Evolutionary conservation across 2,329 filamentous ascomycete species (phyloP).

Genomic region (Fusarium concolor): DNA sequence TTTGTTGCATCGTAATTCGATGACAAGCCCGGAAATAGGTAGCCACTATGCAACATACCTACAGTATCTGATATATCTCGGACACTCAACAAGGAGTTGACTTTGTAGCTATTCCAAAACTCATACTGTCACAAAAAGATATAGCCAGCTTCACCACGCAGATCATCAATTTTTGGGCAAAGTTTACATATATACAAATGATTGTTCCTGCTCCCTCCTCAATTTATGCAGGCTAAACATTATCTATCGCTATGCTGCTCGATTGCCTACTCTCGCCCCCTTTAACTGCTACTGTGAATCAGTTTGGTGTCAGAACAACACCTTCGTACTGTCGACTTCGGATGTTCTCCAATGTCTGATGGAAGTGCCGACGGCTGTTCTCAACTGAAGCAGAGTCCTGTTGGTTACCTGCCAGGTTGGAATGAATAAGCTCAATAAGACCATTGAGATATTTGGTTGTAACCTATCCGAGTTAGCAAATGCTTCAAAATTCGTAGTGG

Average conservation of each 20-base stretch:
- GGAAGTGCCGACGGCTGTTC: conserved; percentile 91
- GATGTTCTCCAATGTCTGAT: conserved; percentile 95
- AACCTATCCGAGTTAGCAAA: conserved; percentile 60
- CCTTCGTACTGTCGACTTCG: conserved; percentile 92
- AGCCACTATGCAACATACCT: no score
- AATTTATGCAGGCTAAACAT: conserved; percentile 36
- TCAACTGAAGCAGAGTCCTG: conserved; percentile 85
- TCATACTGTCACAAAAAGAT: conserved; percentile 4
- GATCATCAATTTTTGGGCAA: conserved; percentile 37
- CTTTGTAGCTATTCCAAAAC: conserved; percentile 15
- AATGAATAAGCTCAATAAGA: conserved; percentile 97
- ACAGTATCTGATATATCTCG: not conserved
- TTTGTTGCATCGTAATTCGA: not conserved
- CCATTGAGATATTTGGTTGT: conserved; percentile 99
- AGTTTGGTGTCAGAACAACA: conserved; percentile 76
- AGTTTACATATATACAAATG: conserved; percentile 48
- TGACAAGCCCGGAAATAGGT: not conserved
- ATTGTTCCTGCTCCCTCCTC: conserved; percentile 31
- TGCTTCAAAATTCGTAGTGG: not conserved
- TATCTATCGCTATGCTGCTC: conserved; percentile 46
- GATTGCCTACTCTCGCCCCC: conserved; percentile 13
- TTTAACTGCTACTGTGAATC: not conserved
- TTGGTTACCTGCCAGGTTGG: conserved; percentile 88
- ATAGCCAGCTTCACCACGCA: conserved; percentile 2
- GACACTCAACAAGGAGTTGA: not conserved